Base-by-base conservation (phyloP, 2,329 filamentous ascomycete genomes). In the Onygenales sp. region DNA sequence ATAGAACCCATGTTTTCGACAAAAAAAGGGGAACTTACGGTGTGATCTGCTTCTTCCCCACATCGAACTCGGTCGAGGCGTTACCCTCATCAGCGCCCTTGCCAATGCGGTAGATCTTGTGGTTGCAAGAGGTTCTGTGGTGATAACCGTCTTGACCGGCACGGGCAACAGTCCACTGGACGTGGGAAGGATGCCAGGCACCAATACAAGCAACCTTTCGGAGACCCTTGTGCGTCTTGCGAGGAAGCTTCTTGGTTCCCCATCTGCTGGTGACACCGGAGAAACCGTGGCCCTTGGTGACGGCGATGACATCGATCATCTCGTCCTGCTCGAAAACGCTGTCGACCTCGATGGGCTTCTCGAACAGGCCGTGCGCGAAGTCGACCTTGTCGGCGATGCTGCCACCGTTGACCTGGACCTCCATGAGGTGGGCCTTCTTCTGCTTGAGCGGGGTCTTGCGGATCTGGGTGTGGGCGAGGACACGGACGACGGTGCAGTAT, bases 191-290 rank as follows among this genome's bases (percentile, higher is more conserved):
- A 83, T 98, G 93, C 93, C 93, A 98, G 69, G 93, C 93, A 88
- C 93, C 93, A 77, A 98, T 98, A 95, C 93, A 98, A 73, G 93
- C 93, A 69, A 98, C 92, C 88, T 98, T 98, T 73, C 93, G 87
- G 73, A 98, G 90, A 95, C 93, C 93, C 87, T 98, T 98, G 88
- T 98, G 93, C 60, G 93, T 98, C 90, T 98, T 98, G 75, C 93
- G 89, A 67, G 93, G 93, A 71, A 98, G 89, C 89, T 97, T 98
- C 89, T 96, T 98, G 81, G 93, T 98, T 70, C 93, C 93, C 93
- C 93, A 98, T 80, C 93, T 86, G 77, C 85, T 82, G 64, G 93
- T 98, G 70, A 98, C 93, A 87, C 93, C 93, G 75, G 82, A 82
- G 87, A 89, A 97, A 75, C 93, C 93, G 82, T 97, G 90, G 83